These are phyloP conservation scores for Solanum peruvianum DNA, from an alignment of 257 asterid species.

Conservation along the genomic window DNA sequence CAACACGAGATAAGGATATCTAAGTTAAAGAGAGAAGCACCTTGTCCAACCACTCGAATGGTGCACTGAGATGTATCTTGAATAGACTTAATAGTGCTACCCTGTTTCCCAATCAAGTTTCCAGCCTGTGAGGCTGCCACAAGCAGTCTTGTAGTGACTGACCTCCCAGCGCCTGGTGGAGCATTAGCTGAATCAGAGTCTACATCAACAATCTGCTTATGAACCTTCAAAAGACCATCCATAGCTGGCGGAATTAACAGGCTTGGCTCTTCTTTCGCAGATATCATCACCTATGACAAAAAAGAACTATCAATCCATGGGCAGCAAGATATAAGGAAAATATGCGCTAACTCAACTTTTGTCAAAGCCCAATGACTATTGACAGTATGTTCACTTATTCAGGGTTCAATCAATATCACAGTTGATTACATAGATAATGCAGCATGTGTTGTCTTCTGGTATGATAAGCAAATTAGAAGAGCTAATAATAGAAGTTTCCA, in stretches of 20 bases:
- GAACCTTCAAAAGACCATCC: constrained; percentile 77
- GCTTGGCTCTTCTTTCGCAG: constrained; percentile 83
- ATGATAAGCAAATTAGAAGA: neutral
- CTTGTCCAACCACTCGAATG: constrained; percentile 76
- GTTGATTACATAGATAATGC: neutral
- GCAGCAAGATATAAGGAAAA: neutral
- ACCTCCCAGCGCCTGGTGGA: constrained; percentile 29
- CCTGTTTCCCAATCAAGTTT: constrained; percentile 92
- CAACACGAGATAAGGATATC: neutral
- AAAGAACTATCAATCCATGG: neutral
- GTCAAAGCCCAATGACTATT: neutral
- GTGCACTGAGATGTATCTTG: constrained; percentile 74
- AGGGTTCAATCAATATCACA: neutral
- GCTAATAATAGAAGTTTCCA: neutral
- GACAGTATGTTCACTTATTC: neutral
- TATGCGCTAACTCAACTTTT: neutral
- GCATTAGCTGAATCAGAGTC: constrained; percentile 47
- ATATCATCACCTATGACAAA: constrained; percentile 46
- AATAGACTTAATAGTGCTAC: constrained; percentile 74
- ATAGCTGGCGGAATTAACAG: constrained; percentile 70
- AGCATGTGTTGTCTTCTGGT: neutral
- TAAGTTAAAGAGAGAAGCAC: constrained; percentile 15
- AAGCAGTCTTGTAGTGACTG: constrained; percentile 63
- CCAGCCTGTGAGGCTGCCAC: constrained; percentile 92
- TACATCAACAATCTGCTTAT: constrained; percentile 53